Evolutionary conservation across 768 basidiomycete genomes (phyloP).

Genomic region (Lentinula aciculospora): DNA sequence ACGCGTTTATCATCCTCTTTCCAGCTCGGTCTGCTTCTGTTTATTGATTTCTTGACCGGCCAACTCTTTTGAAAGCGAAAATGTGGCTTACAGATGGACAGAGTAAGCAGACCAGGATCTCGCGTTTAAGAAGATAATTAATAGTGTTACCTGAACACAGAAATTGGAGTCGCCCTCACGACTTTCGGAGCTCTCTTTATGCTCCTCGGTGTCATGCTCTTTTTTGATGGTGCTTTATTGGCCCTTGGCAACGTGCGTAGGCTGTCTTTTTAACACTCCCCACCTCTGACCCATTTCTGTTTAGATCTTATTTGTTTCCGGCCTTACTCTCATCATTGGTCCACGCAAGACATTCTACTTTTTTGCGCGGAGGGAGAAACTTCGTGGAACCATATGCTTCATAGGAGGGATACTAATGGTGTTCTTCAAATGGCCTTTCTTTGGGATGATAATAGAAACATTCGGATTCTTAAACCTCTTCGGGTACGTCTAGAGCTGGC

Average conservation of each 20-base stretch:
- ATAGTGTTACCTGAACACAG: slow-evolving; percentile 41
- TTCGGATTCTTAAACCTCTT: slow-evolving; percentile 98
- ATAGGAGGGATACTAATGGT: slow-evolving; percentile 88
- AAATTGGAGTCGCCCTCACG: slow-evolving; percentile 95
- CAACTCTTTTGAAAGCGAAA: background rate
- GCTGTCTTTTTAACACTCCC: background rate
- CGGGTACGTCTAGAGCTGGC: slow-evolving; percentile 52
- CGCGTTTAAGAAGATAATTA: background rate
- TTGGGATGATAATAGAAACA: slow-evolving; percentile 89
- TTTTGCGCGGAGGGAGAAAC: slow-evolving; percentile 92
- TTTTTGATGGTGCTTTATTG: slow-evolving; percentile 93
- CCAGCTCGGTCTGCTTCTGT: background rate
- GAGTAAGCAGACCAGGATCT: background rate
- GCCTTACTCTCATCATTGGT: slow-evolving; percentile 94
- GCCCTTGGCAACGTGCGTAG: slow-evolving; percentile 90
- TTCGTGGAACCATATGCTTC: slow-evolving; percentile 87
- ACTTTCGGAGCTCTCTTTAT: slow-evolving; percentile 95
- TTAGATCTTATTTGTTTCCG: slow-evolving; percentile 92
- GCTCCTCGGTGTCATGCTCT: slow-evolving; percentile 90
- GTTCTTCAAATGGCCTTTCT: slow-evolving; percentile 92
- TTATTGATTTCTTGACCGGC: background rate
- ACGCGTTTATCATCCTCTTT: background rate
- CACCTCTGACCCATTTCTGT: background rate
- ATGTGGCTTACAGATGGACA: slow-evolving; percentile 7
- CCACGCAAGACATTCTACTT: slow-evolving; percentile 97